These are phyloP conservation scores for Clitopilus passeckerianus DNA, from an alignment of 768 basidiomycete genomes.

Conservation along the genomic window DNA sequence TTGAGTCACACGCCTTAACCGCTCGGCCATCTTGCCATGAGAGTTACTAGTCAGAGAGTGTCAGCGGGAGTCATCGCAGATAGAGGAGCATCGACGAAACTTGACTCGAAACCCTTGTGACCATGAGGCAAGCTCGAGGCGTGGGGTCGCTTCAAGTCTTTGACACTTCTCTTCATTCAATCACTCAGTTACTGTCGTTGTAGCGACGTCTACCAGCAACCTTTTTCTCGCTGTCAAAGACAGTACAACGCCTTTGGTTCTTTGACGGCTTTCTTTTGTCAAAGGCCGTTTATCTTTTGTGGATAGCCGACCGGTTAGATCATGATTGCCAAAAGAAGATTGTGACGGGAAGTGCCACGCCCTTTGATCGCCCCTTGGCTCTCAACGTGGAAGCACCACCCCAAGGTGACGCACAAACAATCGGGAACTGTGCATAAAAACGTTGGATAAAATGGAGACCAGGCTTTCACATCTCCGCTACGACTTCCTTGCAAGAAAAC, in stretches of 20 bases:
- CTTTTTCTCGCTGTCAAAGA: not conserved
- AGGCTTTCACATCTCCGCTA: not conserved
- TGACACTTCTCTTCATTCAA: not conserved
- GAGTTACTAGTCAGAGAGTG: not conserved
- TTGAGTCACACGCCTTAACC: slow-evolving; percentile 46
- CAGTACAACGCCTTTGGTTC: not conserved
- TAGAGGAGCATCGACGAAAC: not conserved
- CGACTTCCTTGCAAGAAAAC: not conserved
- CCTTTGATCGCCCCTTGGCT: not conserved
- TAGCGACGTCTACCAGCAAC: not conserved
- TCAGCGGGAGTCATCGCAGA: not conserved
- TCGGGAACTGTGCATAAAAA: not conserved
- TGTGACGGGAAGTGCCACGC: not conserved
- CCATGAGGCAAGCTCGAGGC: not conserved
- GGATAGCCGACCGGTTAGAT: not conserved
- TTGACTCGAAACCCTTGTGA: not conserved
- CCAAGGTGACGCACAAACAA: not conserved
- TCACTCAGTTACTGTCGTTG: not conserved
- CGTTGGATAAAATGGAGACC: not conserved
- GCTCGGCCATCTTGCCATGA: slow-evolving; percentile 45
- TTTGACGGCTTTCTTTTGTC: not conserved
- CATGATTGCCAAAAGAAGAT: not conserved
- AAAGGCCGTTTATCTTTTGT: not conserved
- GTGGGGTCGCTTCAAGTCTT: not conserved
- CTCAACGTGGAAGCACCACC: not conserved